Base-by-base conservation (phyloP, 495 filamentous ascomycete genomes). In the Tuber indicum region DNA sequence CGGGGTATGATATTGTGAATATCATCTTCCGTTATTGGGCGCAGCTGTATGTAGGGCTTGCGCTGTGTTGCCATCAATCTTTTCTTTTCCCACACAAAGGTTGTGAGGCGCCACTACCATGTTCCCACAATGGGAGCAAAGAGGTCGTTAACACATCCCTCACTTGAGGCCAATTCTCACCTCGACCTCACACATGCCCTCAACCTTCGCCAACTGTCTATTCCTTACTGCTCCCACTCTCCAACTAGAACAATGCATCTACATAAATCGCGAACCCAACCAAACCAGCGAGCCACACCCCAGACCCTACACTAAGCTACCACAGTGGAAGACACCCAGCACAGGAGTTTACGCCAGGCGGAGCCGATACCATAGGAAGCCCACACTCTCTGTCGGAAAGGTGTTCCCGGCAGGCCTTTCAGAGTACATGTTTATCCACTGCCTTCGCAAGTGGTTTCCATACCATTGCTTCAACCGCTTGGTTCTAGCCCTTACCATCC, bases 1-100 rank as follows among this genome's bases (percentile, higher is more conserved):
- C 73, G 58, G n/a, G n/a, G n/a, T n/a, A n/a, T 47, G 41, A 69
- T 58, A 47, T 32, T 47, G 52, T 42, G 42, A 66, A 66, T 66
- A n/a, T 9, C 9, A 3, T n/a, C 12, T 12, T 14, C 26, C 26
- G 52, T 62, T 23, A 8, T n/a, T 10, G 3, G 52, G n/a, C 10
- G 0, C 3, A 2, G 21, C 10, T 62, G n/a, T 62, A 26, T 26
- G 26, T 62, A 62, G 23, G n/a, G n/a, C 52, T 62, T 10, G 52
- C 8, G 9, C n/a, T 52, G n/a, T 62, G 52, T 62, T 62, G 26
- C n/a, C 12, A 62, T 62, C 26, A n/a, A 62, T n/a, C n/a, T n/a
- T n/a, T n/a, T 26, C 14, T 14, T 26, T 26, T 62, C 10, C 2
- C 5, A 52, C 26, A n/a, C n/a, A n/a, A n/a, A n/a, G n/a, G n/a